A percentile compares a stretch with the other conserved stretches of the same genome.
phyloP scores from a whole-genome alignment of 306 rosid genomes.

The Medicago truncatula region DNA sequence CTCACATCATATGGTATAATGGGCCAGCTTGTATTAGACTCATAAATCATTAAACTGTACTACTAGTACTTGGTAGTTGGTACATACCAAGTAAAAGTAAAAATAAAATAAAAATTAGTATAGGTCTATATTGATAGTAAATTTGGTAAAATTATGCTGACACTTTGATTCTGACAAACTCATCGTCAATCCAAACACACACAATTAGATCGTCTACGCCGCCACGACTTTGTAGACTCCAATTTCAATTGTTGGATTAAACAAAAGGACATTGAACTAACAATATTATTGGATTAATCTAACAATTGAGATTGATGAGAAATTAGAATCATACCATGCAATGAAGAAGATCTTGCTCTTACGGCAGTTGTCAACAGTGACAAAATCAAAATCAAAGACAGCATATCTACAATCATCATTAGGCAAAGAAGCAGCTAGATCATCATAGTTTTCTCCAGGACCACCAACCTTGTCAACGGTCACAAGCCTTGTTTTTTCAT shows the following conservation, averaged over 20 bases:
- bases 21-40: no score
- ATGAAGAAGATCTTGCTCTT: constrained; percentile 99
- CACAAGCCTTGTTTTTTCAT: constrained; percentile 79
- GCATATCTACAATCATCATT: constrained; percentile 92
- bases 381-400: constrained; percentile 95
- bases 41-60: no score
- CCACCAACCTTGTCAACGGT: constrained; percentile 96
- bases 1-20: neutral
- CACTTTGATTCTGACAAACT: neutral
- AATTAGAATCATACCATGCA: constrained; percentile 63
- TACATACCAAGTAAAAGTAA: no score
- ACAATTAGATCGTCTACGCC: neutral
- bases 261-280: neutral
- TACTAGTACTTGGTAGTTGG: no score
- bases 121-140: neutral
- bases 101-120: neutral
- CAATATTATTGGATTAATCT: neutral
- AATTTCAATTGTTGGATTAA: neutral
- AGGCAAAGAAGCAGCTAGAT: constrained; percentile 88
- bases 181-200: neutral
- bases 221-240: neutral
- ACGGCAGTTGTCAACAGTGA: constrained; percentile 94
- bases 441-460: constrained; percentile 81
- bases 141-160: neutral
- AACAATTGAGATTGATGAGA: neutral